phyloP scores from a whole-genome alignment of 2,329 filamentous ascomycete species.

The Fusarium sp. region DNA sequence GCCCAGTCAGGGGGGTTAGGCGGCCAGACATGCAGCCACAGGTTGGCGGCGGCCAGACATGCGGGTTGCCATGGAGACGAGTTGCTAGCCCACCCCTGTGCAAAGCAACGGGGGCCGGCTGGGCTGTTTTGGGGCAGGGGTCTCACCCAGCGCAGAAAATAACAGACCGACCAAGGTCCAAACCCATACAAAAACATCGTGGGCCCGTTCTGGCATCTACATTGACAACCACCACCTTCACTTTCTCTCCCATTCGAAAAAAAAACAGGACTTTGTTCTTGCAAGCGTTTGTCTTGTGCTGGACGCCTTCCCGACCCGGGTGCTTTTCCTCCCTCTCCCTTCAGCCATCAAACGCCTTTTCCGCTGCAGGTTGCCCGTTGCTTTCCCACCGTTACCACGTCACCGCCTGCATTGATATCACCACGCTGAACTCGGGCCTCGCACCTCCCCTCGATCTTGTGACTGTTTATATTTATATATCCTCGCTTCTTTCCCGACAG shows the following conservation, averaged over 20 bases:
- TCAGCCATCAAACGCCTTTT: slow-evolving; percentile 18
- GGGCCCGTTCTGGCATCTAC: slow-evolving; percentile 38
- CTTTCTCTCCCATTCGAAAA: slow-evolving; percentile 30
- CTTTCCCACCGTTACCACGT: slow-evolving; percentile 23
- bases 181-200: slow-evolving; percentile 51
- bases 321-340: slow-evolving; percentile 13
- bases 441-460: slow-evolving; percentile 21
- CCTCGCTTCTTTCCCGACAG: slow-evolving; percentile 8
- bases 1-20: slow-evolving; percentile 1
- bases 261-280: slow-evolving; percentile 9
- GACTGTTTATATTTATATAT: slow-evolving; percentile 26
- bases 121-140: slow-evolving; percentile 44
- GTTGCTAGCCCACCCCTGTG: slow-evolving; percentile 22
- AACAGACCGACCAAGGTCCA: slow-evolving; percentile 34
- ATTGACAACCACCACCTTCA: slow-evolving; percentile 40
- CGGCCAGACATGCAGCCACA: slow-evolving; percentile 21
- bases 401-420: slow-evolving; percentile 37
- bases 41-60: slow-evolving; percentile 2
- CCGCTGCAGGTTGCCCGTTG: slow-evolving; percentile 28
- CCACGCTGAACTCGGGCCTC: slow-evolving; percentile 20
- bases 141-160: slow-evolving; percentile 37
- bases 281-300: slow-evolving; percentile 34
- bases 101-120: slow-evolving; percentile 23
- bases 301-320: slow-evolving; percentile 16
- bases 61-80: slow-evolving; percentile 38